A percentile compares a stretch with the other conserved stretches of the same genome.
phyloP scores from a whole-genome alignment of 768 basidiomycete genomes.

The Amanita muscaria region DNA sequence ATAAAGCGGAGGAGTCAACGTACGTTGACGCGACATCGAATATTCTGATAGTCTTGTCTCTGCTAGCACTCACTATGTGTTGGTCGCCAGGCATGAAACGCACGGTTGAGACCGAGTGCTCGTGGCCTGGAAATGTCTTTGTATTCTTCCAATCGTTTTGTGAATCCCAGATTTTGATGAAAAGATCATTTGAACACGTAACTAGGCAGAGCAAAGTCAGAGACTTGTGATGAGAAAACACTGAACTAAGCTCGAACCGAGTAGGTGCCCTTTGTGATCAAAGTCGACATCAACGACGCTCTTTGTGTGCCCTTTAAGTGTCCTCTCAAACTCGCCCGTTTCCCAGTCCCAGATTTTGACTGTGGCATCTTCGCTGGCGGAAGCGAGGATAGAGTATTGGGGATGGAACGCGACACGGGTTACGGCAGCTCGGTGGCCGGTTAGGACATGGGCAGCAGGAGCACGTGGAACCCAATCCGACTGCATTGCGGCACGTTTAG shows the following conservation, averaged over 20 bases:
- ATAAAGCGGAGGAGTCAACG: slow-evolving; percentile 19
- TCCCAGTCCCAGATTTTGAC: slow-evolving; percentile 98
- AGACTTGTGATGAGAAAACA: not conserved
- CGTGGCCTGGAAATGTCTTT: slow-evolving; percentile 83
- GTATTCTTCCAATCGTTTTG: slow-evolving; percentile 85
- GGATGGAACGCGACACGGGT: slow-evolving; percentile 84
- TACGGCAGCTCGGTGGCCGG: slow-evolving; percentile 69
- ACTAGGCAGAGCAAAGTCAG: slow-evolving; percentile 12
- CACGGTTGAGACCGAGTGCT: slow-evolving; percentile 83
- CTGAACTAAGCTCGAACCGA: slow-evolving; percentile 44
- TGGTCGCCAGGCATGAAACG: slow-evolving; percentile 82
- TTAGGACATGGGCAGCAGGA: slow-evolving; percentile 68
- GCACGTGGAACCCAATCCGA: slow-evolving; percentile 86
- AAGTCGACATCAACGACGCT: slow-evolving; percentile 83
- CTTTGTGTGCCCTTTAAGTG: slow-evolving; percentile 88
- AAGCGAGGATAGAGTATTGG: slow-evolving; percentile 71
- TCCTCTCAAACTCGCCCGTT: slow-evolving; percentile 86
- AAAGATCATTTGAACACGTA: slow-evolving; percentile 75
- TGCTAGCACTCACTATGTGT: slow-evolving; percentile 75
- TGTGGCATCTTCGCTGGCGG: slow-evolving; percentile 82
- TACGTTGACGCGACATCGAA: slow-evolving; percentile 86
- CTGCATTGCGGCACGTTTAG: slow-evolving; percentile 51
- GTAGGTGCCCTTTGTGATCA: slow-evolving; percentile 73
- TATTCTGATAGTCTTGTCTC: slow-evolving; percentile 78
- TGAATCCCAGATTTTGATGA: slow-evolving; percentile 89